Percentiles rank a stretch among this genome's conserved stretches.
phyloP scores from a whole-genome alignment of 371 early-diverging fungal genomes.

The Zychaea mexicana region DNA sequence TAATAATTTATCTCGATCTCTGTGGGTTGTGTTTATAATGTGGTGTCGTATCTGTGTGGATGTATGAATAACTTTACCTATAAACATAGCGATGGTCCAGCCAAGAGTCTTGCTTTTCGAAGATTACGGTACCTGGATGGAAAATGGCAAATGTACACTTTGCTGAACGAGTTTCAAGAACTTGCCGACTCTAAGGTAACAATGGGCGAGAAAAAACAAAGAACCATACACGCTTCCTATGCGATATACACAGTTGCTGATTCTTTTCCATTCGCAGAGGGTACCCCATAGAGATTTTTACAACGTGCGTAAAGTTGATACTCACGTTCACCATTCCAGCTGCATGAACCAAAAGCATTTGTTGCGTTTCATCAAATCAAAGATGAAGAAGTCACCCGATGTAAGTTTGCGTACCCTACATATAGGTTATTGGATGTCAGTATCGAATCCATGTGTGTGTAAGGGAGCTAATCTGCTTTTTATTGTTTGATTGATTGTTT shows the following conservation, averaged over 20 bases:
- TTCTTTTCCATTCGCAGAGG: slow-evolving; percentile 26
- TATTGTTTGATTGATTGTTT: neutral
- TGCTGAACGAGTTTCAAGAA: slow-evolving; percentile 93
- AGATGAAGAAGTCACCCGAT: slow-evolving; percentile 84
- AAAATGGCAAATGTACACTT: slow-evolving; percentile 93
- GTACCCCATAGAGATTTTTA: slow-evolving; percentile 98
- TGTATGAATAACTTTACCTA: too few relatives aligned
- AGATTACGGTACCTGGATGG: slow-evolving; percentile 93
- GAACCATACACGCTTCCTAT: too few relatives aligned
- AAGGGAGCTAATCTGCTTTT: neutral
- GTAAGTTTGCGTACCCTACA: too few relatives aligned
- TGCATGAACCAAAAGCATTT: slow-evolving; percentile 99
- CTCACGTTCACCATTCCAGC: slow-evolving; percentile 96
- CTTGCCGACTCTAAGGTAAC: slow-evolving; percentile 88
- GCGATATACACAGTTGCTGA: neutral
- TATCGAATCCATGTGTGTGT: too few relatives aligned
- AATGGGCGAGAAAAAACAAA: too few relatives aligned
- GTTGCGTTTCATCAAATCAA: slow-evolving; percentile 96
- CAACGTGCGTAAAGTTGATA: slow-evolving; percentile 98
- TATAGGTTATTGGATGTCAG: too few relatives aligned
- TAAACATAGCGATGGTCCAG: slow-evolving; percentile 92
- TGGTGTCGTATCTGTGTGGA: neutral
- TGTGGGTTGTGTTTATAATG: neutral
- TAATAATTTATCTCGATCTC: neutral
- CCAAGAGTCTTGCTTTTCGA: slow-evolving; percentile 94